Evolutionary conservation across 306 rosid genomes (phyloP).

Genomic region (Sicyos baderoa): DNA sequence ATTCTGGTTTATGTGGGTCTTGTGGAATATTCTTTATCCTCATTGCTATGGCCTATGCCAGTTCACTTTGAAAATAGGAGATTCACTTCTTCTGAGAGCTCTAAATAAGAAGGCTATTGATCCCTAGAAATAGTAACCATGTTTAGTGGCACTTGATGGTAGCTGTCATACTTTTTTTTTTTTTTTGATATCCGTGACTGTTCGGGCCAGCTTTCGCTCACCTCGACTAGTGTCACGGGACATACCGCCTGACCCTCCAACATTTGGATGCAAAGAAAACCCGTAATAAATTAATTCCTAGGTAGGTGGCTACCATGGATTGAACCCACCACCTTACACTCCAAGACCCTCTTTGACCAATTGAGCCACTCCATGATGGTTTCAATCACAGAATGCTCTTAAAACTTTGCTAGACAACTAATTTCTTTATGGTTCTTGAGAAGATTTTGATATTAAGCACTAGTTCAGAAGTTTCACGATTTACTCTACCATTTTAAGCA

Average conservation of each 20-base stretch:
- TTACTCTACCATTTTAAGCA: not conserved
- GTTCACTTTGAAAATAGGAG: not conserved
- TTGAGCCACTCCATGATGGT: too few species aligned
- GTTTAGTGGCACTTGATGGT: not conserved
- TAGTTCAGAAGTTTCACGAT: not conserved
- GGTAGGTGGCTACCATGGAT: too few species aligned
- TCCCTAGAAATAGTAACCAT: not conserved
- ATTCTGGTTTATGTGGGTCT: not conserved
- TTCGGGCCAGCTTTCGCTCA: too few species aligned
- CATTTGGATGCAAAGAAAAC: too few species aligned
- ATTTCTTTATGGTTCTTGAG: slow-evolving; percentile 4
- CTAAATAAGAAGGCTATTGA: slow-evolving; percentile 1
- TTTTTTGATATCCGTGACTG: too few species aligned
- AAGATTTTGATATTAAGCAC: not conserved
- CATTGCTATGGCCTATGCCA: not conserved
- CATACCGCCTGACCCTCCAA: too few species aligned
- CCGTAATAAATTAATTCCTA: too few species aligned
- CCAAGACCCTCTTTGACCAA: too few species aligned
- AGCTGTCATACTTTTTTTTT: not conserved
- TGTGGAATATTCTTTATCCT: not conserved
- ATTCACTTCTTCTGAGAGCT: not conserved
- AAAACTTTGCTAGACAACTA: not conserved
- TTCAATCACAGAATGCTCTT: slow-evolving; percentile 3
- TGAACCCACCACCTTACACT: too few species aligned
- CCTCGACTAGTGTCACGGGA: too few species aligned